Base-by-base conservation (phyloP, 2,329 filamentous ascomycete species). In the Colletotrichum tamarilloi region DNA sequence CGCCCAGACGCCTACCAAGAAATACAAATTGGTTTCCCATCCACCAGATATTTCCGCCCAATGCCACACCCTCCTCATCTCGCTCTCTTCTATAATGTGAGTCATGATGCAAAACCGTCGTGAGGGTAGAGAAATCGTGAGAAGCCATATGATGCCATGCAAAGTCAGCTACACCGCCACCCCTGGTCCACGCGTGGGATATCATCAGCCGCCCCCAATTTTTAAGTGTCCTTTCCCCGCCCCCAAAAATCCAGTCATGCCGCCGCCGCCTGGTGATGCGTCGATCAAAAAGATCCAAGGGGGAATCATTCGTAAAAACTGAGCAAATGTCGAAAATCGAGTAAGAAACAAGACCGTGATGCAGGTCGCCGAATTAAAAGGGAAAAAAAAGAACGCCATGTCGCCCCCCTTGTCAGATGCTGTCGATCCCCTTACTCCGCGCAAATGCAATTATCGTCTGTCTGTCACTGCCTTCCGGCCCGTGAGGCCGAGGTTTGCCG, bases 401-500 rank as follows among this genome's bases (percentile, higher is more conserved):
- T 57, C 35, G 64, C 32, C 62, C 32, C 59, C 57, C 7, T 16
- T 16, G n/a, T 53, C 57, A 62, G 53, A 70, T 73, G 70, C 59
- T 70, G 55, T 38, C 62, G 65, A 68, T 24, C 52, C 60, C 16
- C 42, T 59, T 69, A 55, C 67, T 67, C 70, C 70, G 30, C n/a
- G 67, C 49, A 38, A 62, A 73, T 73, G 70, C 70, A 57, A 11
- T 58, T 30, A 30, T 68, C 42, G n/a, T 68, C 46, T 22, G n/a
- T 68, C 32, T 22, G 62, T 66, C 28, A 35, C 35, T 70, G 26
- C 30, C 26, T 22, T 52, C 52, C 70, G 70, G 70, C 60, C 67
- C 70, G 70, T 26, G 56, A 65, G 67, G 60, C 70, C 70, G 70
- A 70, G 26, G 19, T 56, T 70, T 70, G 69, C 69, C 69, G 69